Percentiles rank a stretch among this genome's conserved stretches.
phyloP scores from a whole-genome alignment of 768 basidiomycete genomes.

The Suillus occidentalis region DNA sequence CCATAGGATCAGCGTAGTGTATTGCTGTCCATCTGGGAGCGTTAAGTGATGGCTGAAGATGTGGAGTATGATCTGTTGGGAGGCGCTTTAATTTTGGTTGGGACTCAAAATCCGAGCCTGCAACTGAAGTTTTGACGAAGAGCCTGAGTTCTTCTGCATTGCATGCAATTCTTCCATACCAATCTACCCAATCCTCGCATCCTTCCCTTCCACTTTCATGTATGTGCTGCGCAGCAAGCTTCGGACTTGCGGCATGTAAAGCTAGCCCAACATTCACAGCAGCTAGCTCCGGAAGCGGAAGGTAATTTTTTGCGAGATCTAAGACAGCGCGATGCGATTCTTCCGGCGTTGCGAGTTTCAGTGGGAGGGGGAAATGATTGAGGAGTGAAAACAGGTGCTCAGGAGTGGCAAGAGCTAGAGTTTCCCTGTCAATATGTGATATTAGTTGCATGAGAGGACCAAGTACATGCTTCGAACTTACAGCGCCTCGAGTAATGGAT shows the following conservation, averaged over 20 bases:
- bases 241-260: slow-evolving; percentile 76
- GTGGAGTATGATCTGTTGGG: slow-evolving; percentile 77
- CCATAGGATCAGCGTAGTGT: slow-evolving; percentile 70
- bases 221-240: slow-evolving; percentile 60
- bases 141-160: slow-evolving; percentile 58
- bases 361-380: slow-evolving; percentile 53
- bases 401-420: slow-evolving; percentile 71
- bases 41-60: slow-evolving; percentile 45
- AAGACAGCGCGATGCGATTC: slow-evolving; percentile 43
- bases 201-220: slow-evolving; percentile 26
- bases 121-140: slow-evolving; percentile 46
- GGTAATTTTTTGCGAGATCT: slow-evolving; percentile 43
- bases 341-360: slow-evolving; percentile 39
- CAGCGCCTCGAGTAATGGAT: slow-evolving; percentile 33
- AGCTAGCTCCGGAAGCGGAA: slow-evolving; percentile 48
- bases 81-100: slow-evolving; percentile 49
- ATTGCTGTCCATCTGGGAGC: slow-evolving; percentile 65
- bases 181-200: slow-evolving; percentile 80
- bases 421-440: slow-evolving; percentile 59
- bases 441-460: background rate
- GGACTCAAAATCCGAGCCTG: slow-evolving; percentile 20
- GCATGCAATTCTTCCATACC: slow-evolving; percentile 77
- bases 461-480: slow-evolving; percentile 16
- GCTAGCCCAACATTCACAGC: slow-evolving; percentile 72
- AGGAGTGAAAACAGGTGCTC: slow-evolving; percentile 76